Evolutionary conservation across 192 early-diverging fungal species (phyloP).

Genomic region (Entophlyctis luteolus): DNA sequence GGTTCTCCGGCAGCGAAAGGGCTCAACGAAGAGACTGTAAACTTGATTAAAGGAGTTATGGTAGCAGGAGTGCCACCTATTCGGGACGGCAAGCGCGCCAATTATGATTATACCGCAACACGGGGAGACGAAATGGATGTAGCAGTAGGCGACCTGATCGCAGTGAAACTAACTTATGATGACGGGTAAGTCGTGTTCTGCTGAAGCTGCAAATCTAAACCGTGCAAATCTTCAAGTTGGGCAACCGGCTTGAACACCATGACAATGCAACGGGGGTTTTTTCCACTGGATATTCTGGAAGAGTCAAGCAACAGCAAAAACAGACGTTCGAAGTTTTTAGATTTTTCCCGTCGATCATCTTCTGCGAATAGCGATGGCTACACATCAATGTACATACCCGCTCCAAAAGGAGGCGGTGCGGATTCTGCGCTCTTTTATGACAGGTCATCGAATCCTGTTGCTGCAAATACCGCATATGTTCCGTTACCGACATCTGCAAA

Average conservation of each 20-base stretch:
- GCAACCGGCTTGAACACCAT: conserved; percentile 22
- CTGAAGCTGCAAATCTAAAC: no score
- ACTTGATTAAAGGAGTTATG: no score
- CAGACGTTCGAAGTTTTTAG: no score
- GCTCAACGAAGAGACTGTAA: no score
- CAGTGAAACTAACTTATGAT: conserved; percentile 24
- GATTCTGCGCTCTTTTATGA: no score
- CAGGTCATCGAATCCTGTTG: not conserved
- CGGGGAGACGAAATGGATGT: not conserved
- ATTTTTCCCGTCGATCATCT: not conserved
- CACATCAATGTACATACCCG: not conserved
- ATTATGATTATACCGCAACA: not conserved
- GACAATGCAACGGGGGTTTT: conserved; percentile 4
- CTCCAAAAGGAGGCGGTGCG: not conserved
- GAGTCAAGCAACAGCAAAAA: not conserved
- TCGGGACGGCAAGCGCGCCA: no score
- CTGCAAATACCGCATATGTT: not conserved
- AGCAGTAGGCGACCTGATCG: conserved; percentile 25
- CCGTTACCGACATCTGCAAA: not conserved
- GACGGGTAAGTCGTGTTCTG: not conserved
- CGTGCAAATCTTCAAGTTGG: conserved; percentile 2
- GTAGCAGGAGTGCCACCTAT: not conserved
- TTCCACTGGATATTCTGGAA: conserved; percentile 6
- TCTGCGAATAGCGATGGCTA: not conserved
- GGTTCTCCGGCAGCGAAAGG: no score